These are phyloP conservation scores for Coccomyxa sp. DNA, from an alignment of 139 green algal genomes.

Conservation along the genomic window DNA sequence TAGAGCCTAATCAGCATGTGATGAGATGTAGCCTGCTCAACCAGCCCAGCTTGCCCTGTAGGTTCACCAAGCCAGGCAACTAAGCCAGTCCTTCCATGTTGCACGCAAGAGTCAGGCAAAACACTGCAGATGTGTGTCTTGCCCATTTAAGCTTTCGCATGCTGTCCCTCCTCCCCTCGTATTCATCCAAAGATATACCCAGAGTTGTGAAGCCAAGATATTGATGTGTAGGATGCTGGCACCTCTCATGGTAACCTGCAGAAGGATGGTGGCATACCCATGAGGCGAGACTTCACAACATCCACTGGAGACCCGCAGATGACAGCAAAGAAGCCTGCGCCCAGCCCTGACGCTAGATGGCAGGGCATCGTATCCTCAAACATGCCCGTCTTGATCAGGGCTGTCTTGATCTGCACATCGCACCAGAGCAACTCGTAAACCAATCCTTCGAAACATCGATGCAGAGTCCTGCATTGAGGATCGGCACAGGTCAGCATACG, in stretches of 20 bases:
- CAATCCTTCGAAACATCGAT: too few relatives aligned
- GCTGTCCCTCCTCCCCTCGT: too few relatives aligned
- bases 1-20: background rate
- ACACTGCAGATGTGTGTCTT: too few relatives aligned
- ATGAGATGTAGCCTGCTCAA: constrained; percentile 12
- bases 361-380: constrained; percentile 73
- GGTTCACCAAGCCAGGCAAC: background rate
- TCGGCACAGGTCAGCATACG: too few relatives aligned
- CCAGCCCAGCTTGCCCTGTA: background rate
- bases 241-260: background rate
- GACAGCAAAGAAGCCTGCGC: constrained; percentile 93
- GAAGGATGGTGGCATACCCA: constrained; percentile 60
- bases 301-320: constrained; percentile 94
- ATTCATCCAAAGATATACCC: too few relatives aligned
- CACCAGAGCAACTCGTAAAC: background rate
- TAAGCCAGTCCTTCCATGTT: background rate
- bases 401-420: constrained; percentile 75
- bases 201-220: too few relatives aligned
- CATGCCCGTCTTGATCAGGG: constrained; percentile 44
- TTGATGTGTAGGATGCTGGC: background rate
- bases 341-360: constrained; percentile 76
- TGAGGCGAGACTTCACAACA: constrained; percentile 95
- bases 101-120: background rate
- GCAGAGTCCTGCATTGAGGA: too few relatives aligned
- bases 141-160: too few relatives aligned